phyloP scores from a whole-genome alignment of 2,329 filamentous ascomycete species.

The Neopestalotiopsis clavispora region DNA sequence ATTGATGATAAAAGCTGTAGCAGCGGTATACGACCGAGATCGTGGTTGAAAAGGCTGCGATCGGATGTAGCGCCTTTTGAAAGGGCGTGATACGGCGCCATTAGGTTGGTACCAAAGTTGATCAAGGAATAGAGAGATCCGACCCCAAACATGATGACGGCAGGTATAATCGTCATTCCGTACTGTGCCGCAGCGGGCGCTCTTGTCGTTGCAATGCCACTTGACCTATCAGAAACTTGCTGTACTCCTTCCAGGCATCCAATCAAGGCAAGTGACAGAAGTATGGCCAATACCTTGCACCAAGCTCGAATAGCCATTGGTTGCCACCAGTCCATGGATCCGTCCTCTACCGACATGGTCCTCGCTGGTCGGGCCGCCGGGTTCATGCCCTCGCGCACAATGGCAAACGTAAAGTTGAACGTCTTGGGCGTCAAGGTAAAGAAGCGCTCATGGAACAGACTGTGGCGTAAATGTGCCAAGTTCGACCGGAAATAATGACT shows the following conservation, averaged over 20 bases:
- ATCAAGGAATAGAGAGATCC: slow-evolving; percentile 5
- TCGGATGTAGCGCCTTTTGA: not conserved
- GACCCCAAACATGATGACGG: slow-evolving; percentile 1
- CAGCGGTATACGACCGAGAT: slow-evolving; percentile 14
- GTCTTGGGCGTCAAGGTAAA: not conserved
- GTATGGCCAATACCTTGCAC: not conserved
- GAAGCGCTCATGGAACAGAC: slow-evolving; percentile 9
- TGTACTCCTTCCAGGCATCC: slow-evolving; percentile 15
- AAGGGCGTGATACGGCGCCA: slow-evolving; percentile 12
- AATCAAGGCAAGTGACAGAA: slow-evolving; percentile 1
- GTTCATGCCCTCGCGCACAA: slow-evolving; percentile 6
- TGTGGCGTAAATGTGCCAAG: not conserved
- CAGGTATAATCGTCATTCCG: not conserved
- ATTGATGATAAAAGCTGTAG: not conserved
- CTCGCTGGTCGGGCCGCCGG: slow-evolving; percentile 1
- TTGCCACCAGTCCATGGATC: slow-evolving; percentile 10
- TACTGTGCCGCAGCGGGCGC: not conserved
- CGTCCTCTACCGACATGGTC: not conserved
- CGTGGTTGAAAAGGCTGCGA: slow-evolving; percentile 6
- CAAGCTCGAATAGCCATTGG: not conserved
- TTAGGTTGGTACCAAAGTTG: slow-evolving; percentile 8
- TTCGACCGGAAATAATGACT: slow-evolving; percentile 7
- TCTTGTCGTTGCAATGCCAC: not conserved
- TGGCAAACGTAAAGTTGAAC: not conserved
- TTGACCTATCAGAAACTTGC: not conserved